A percentile compares a stretch with the other conserved stretches of the same genome.
phyloP scores from a whole-genome alignment of 2,329 filamentous ascomycete genomes.

The Exophiala mesophila region DNA sequence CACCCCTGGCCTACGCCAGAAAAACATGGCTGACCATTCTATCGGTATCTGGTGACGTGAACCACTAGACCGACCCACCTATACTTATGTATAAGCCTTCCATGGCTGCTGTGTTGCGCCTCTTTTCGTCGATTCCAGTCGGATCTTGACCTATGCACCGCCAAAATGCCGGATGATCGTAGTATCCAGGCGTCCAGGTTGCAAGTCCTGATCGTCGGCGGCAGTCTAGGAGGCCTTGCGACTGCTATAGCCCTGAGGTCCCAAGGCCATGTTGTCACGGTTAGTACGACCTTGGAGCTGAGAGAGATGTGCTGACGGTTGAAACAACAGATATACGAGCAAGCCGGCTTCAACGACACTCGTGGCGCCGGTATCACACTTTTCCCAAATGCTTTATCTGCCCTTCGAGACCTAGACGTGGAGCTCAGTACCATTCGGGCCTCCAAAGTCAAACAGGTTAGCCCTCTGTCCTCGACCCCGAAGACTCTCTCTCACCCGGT shows the following conservation, averaged over 20 bases:
- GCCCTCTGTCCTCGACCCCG: not conserved
- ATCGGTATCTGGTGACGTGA: too few species aligned
- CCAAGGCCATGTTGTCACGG: conserved; percentile 1
- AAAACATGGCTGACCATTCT: too few species aligned
- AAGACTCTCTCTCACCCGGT: not conserved
- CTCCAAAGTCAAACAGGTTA: conserved; percentile 9
- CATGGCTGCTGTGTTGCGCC: too few species aligned
- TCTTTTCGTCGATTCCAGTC: too few species aligned
- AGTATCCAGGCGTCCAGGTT: not conserved
- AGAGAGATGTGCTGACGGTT: not conserved
- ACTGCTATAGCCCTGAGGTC: not conserved
- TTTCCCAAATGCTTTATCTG: conserved; percentile 40
- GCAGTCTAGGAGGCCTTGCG: not conserved
- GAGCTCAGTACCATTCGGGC: conserved; percentile 4
- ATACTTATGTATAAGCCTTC: too few species aligned
- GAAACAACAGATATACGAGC: not conserved
- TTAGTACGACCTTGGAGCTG: not conserved
- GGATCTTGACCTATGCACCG: too few species aligned
- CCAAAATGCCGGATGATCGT: too few species aligned
- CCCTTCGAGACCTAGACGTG: conserved; percentile 3
- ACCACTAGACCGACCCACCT: too few species aligned
- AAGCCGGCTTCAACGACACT: conserved; percentile 32
- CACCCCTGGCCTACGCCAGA: too few species aligned
- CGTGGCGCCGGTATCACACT: conserved; percentile 48
- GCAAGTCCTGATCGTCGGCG: not conserved